These are phyloP conservation scores for Pseudogymnoascus sp. DNA, from an alignment of 2,329 filamentous ascomycete species.

Conservation along the genomic window DNA sequence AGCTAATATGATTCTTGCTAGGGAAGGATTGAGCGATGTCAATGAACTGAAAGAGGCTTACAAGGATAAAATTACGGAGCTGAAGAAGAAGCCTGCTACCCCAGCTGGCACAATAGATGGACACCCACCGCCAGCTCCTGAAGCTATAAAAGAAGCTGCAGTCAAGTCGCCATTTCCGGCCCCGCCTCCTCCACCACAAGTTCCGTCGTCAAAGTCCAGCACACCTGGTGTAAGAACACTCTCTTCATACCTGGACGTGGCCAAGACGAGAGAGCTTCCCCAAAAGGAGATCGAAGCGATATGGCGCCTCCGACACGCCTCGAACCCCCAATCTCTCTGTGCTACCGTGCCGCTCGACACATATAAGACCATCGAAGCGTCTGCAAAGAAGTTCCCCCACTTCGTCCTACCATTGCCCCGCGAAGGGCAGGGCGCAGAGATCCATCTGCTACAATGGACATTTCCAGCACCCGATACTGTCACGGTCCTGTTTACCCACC, in stretches of 20 bases:
- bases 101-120: conserved; percentile 34
- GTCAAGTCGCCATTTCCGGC: conserved; percentile 24
- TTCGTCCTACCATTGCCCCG: conserved; percentile 86
- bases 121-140: conserved; percentile 25
- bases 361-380: conserved; percentile 64
- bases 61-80: conserved; percentile 68
- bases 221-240: conserved; percentile 45
- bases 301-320: conserved; percentile 82
- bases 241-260: conserved; percentile 66
- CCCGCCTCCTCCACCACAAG: conserved; percentile 31
- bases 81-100: conserved; percentile 60
- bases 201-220: conserved; percentile 29
- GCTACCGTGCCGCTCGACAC: conserved; percentile 67
- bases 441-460: conserved; percentile 95
- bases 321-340: conserved; percentile 67
- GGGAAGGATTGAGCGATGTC: conserved; percentile 60
- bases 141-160: conserved; percentile 29
- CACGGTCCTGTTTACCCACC: conserved; percentile 84
- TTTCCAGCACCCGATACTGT: conserved; percentile 66
- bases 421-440: conserved; percentile 64
- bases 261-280: conserved; percentile 66
- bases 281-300: conserved; percentile 75
- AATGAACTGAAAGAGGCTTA: conserved; percentile 75
- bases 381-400: conserved; percentile 69
- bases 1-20: conserved; percentile 17